Conservation (phyloP, 1,284 basidiomycete species). For the Sanghuangporus weigelae region DNA sequence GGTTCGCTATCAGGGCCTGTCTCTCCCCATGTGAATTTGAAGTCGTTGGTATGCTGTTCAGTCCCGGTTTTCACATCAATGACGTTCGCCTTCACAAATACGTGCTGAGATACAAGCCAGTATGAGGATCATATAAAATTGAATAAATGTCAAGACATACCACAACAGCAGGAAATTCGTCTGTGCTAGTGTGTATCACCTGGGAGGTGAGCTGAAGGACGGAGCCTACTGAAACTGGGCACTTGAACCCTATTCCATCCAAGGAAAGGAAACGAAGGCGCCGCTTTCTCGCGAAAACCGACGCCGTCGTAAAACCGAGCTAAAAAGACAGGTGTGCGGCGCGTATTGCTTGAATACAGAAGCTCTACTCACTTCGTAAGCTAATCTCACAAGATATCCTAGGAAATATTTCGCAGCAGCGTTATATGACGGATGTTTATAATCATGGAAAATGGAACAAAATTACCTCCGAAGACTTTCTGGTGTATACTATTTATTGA, state of each 20-base stretch:
- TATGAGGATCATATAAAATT: neutral
- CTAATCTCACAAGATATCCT: conserved; percentile 59
- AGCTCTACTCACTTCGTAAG: conserved; percentile 48
- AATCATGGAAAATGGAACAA: neutral
- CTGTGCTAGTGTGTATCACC: conserved; percentile 50
- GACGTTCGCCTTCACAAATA: conserved; percentile 72
- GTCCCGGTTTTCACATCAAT: conserved; percentile 67
- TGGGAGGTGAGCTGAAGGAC: conserved; percentile 69
- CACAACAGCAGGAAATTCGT: conserved; percentile 43
- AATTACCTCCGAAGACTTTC: conserved; percentile 69
- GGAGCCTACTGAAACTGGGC: conserved; percentile 80
- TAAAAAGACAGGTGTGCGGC: conserved; percentile 25
- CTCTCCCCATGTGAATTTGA: conserved; percentile 63
- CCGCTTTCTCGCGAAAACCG: conserved; percentile 57
- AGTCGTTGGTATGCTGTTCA: conserved; percentile 66
- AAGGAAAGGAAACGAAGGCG: conserved; percentile 71
- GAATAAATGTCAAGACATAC: conserved; percentile 33
- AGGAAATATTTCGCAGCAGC: neutral
- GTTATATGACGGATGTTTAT: neutral
- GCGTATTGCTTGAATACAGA: neutral
- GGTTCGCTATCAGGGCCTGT: conserved; percentile 32
- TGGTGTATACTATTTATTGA: conserved; percentile 55
- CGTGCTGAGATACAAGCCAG: conserved; percentile 41
- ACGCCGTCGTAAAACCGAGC: conserved; percentile 73
- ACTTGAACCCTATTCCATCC: conserved; percentile 73